phyloP scores from a whole-genome alignment of 2,329 filamentous ascomycete genomes.

The Diaporthe sp. region DNA sequence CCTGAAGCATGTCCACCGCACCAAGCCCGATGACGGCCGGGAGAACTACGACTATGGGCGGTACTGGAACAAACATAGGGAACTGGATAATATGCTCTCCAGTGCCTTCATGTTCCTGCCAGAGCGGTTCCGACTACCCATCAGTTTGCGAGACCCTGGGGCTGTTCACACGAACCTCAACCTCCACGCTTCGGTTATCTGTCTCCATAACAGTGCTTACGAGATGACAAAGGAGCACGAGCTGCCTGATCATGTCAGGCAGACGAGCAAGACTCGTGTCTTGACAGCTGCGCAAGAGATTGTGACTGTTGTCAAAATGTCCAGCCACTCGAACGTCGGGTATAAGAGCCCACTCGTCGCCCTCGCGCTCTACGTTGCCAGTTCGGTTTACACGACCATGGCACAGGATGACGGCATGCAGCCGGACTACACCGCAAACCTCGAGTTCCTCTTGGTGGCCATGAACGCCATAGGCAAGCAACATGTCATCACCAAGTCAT shows the following conservation, averaged over 20 bases:
- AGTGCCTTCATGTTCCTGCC: slow-evolving; percentile 84
- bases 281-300: slow-evolving; percentile 87
- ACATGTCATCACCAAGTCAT: slow-evolving; percentile 82
- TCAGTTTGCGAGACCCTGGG: slow-evolving; percentile 74
- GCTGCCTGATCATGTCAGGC: slow-evolving; percentile 71
- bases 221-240: slow-evolving; percentile 82
- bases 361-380: slow-evolving; percentile 86
- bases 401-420: slow-evolving; percentile 73
- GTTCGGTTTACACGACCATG: slow-evolving; percentile 84
- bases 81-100: slow-evolving; percentile 83
- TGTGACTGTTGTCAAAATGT: slow-evolving; percentile 82
- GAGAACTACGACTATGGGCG: slow-evolving; percentile 78
- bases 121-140: slow-evolving; percentile 76
- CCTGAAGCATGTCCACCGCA: slow-evolving; percentile 81
- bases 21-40: slow-evolving; percentile 75
- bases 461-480: slow-evolving; percentile 81
- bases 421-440: slow-evolving; percentile 55
- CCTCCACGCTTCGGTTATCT: slow-evolving; percentile 88
- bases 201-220: slow-evolving; percentile 87
- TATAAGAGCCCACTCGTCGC: slow-evolving; percentile 81
- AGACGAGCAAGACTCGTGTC: slow-evolving; percentile 78
- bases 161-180: slow-evolving; percentile 89
- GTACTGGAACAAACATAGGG: slow-evolving; percentile 88
- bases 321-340: slow-evolving; percentile 75
- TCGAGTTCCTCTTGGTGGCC: slow-evolving; percentile 81